Base-by-base conservation (phyloP, 495 filamentous ascomycete species). In the Penicillium crystallinum region DNA sequence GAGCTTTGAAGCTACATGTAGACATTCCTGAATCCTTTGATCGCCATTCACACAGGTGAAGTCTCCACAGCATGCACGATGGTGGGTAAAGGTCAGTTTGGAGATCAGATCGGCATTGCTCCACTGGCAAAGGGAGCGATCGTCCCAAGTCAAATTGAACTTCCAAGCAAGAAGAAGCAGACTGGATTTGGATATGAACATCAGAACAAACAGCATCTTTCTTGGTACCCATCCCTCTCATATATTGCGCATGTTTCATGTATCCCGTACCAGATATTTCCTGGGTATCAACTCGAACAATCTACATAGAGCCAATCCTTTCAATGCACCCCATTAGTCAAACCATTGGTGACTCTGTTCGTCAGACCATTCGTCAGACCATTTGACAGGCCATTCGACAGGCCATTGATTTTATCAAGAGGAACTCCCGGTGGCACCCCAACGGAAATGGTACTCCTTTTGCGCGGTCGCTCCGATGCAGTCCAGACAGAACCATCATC, bases 401-500 rank as follows among this genome's bases (percentile, higher is more conserved):
- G 37, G 3, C 50, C 57, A 5, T 57, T 46, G 35, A 63, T 23
- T 38, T 64, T 64, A 10, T 44, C 37, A 4, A 46, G 46, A 18
- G 61, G 58, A 25, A 64, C 57, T n/a, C 61, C 58, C 0, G 61
- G 61, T 4, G 57, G 61, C 9, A 64, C 46, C 2, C 61, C 61
- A 18, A 51, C 52, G 3, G 57, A 64, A 25, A 64, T 61, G 38
- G 47, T 61, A 35, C 54, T 57, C 45, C 33, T 55, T 23, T 64
- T 61, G 8, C 57, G 57, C 2, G 52, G 57, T 23, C 43, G 29
- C 18, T 46, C 43, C 4, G 12, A 27, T 5, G 61, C 58, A 7
- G 59, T 63, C 62, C 62, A 65, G 17, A 57, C 52, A 5, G 56
- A 31, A 17, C 65, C 65, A 46, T 64, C 58, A n/a, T 65, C 71